Evolutionary conservation across 257 asterid species (phyloP), one percentile per base, ranked within the genome.

Genomic region (Capsicum pubescens): DNA sequence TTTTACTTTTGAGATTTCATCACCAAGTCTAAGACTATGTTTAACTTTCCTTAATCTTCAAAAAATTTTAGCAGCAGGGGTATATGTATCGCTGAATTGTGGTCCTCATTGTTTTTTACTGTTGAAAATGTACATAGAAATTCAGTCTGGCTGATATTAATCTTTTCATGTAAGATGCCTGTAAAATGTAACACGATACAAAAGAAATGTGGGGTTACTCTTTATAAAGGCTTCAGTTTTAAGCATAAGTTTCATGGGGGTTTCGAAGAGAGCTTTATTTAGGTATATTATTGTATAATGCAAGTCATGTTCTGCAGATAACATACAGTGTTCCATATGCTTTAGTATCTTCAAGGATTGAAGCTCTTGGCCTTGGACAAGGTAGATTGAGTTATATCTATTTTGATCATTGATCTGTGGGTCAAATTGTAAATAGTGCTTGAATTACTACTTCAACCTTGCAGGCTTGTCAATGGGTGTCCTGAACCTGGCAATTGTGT

Each of bases 321-420:
- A 93, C 97, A 42, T 93, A 95, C 83, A 95, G 98, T 88, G 97
- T 95, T 70, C 99, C 99, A 39, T 93, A 95, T 90, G 98, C 99
- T 86, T 86, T 93, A 94, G 88, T 95, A 63, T 88, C 97, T 55
- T 84, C 97, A 44, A 94, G 92, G 21, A 93, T 93, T 83, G 97
- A 95, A 88, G 91, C 93, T 83, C 88, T 92, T 87, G 98, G 98
- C 88, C 90, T 94, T 55, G 97, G 97, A 86, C 97, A 93, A 91
- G 99, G 97, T 95, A 86, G 63, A 94, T 86, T 84, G 80, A 82
- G 13, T 84, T 82, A 56, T 86, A 58, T 84, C 81, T 55, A 52
- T 36, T 84, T 35, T 79, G 82, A 84, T 72, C 81, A 82, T 80
- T 35, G 48, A 74, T 59, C 71, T 36, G 64, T 57, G 36, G 39